A percentile compares a stretch with the other conserved stretches of the same genome.
Evolutionary conservation across 768 basidiomycete genomes (phyloP).

Genomic region (Russula sp.): DNA sequence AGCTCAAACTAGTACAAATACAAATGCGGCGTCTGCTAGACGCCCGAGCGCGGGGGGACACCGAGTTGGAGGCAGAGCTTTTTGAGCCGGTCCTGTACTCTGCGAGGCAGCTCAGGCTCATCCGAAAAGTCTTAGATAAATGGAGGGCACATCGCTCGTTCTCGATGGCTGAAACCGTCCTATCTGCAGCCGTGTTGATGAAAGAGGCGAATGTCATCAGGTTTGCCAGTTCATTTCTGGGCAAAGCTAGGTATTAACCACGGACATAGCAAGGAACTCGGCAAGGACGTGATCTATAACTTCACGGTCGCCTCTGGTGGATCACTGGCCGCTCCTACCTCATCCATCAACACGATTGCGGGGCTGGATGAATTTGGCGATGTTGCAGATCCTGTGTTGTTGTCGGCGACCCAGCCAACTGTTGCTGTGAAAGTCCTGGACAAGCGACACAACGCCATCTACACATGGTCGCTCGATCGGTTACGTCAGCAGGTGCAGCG

Average conservation of each 20-base stretch:
- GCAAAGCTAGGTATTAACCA: slow-evolving; percentile 9
- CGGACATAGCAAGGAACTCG: slow-evolving; percentile 64
- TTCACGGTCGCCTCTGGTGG: slow-evolving; percentile 86
- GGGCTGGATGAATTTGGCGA: slow-evolving; percentile 91
- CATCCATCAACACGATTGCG: slow-evolving; percentile 78
- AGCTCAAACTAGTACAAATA: slow-evolving; percentile 67
- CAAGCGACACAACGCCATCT: slow-evolving; percentile 77
- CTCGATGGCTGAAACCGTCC: slow-evolving; percentile 85
- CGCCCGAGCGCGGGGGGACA: slow-evolving; percentile 70
- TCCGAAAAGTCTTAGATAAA: slow-evolving; percentile 72
- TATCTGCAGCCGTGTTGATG: slow-evolving; percentile 76
- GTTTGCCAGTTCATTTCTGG: slow-evolving; percentile 32
- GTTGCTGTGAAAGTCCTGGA: slow-evolving; percentile 90
- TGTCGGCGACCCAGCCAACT: slow-evolving; percentile 68
- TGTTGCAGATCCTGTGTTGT: slow-evolving; percentile 74
- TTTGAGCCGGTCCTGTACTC: slow-evolving; percentile 82
- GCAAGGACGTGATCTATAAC: slow-evolving; percentile 85
- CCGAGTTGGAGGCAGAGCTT: slow-evolving; percentile 48
- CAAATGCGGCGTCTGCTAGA: slow-evolving; percentile 80
- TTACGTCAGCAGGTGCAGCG: slow-evolving; percentile 83
- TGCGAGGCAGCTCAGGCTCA: slow-evolving; percentile 73
- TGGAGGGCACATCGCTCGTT: slow-evolving; percentile 85
- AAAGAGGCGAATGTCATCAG: slow-evolving; percentile 96
- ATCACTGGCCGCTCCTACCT: slow-evolving; percentile 67
- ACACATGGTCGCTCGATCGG: slow-evolving; percentile 85